Conservation (phyloP, 2,329 filamentous ascomycete species). For the Fusarium verticillioides region DNA sequence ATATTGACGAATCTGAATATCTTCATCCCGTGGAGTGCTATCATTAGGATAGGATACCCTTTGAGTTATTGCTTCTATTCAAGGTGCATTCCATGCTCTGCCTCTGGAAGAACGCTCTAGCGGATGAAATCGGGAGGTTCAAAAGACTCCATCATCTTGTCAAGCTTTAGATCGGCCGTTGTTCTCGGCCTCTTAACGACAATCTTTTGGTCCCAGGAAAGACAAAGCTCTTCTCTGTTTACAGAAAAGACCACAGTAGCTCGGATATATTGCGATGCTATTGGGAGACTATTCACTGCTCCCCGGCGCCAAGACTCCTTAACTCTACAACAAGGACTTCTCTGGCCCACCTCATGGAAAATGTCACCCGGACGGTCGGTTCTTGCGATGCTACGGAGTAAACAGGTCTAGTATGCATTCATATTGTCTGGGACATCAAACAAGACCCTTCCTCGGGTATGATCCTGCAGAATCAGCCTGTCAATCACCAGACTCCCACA, state of each 20-base stretch:
- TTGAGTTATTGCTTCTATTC: not conserved
- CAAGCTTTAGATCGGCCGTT: not conserved
- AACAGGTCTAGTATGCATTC: not conserved
- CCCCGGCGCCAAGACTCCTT: not conserved
- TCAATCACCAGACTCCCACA: not conserved
- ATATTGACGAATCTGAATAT: not conserved
- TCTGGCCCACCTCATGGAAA: not conserved
- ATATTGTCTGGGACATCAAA: not conserved
- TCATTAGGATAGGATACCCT: not conserved
- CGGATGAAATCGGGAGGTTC: not conserved
- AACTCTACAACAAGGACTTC: not conserved
- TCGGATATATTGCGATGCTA: not conserved
- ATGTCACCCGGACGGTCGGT: not conserved
- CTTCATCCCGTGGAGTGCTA: not conserved
- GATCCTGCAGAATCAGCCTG: not conserved
- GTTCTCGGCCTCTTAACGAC: not conserved
- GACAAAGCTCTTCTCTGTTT: not conserved
- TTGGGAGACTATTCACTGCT: not conserved
- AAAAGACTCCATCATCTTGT: not conserved
- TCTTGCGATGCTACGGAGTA: not conserved
- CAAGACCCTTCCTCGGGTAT: not conserved
- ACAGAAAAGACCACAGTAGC: not conserved
- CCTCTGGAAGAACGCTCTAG: not conserved
- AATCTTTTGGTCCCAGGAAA: not conserved
- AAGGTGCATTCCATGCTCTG: not conserved